Conservation (phyloP, 768 basidiomycete species). For the Boletus coccyginus region DNA sequence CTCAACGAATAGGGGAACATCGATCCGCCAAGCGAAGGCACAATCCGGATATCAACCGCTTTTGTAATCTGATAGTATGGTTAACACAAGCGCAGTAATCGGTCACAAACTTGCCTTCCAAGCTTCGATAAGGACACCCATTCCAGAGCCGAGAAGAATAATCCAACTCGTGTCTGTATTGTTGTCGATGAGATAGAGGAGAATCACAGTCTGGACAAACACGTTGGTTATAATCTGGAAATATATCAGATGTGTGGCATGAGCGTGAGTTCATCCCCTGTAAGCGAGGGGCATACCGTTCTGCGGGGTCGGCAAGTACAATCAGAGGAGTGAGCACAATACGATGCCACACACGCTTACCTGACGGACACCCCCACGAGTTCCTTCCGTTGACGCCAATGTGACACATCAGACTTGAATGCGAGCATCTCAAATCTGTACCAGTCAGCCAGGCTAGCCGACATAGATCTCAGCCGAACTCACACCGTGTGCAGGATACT, state of each 20-base stretch:
- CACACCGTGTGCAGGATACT: slow-evolving; percentile 85
- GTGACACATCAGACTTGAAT: slow-evolving; percentile 91
- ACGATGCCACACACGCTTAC: slow-evolving; percentile 38
- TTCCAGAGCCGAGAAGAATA: slow-evolving; percentile 88
- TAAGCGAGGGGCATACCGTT: slow-evolving; percentile 45
- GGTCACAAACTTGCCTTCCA: slow-evolving; percentile 69
- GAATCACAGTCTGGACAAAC: slow-evolving; percentile 85
- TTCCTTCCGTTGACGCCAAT: slow-evolving; percentile 94
- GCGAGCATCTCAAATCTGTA: slow-evolving; percentile 91
- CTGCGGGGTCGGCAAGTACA: slow-evolving; percentile 32
- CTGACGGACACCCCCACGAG: slow-evolving; percentile 93
- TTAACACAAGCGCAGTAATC: slow-evolving; percentile 13
- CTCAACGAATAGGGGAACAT: slow-evolving; percentile 74
- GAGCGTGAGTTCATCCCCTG: slow-evolving; percentile 9
- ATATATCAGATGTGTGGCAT: slow-evolving; percentile 10
- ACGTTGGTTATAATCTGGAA: slow-evolving; percentile 83
- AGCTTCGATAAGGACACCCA: slow-evolving; percentile 81
- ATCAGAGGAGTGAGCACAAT: slow-evolving; percentile 15
- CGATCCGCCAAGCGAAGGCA: slow-evolving; percentile 59
- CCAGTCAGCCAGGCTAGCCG: slow-evolving; percentile 9
- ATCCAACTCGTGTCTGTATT: slow-evolving; percentile 97
- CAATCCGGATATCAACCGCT: slow-evolving; percentile 82
- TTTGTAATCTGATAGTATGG: slow-evolving; percentile 63
- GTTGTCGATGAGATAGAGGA: slow-evolving; percentile 93
- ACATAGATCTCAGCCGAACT: slow-evolving; percentile 30